Conservation (phyloP, 2,329 filamentous ascomycete genomes). For the Pseudogymnoascus sp. region DNA sequence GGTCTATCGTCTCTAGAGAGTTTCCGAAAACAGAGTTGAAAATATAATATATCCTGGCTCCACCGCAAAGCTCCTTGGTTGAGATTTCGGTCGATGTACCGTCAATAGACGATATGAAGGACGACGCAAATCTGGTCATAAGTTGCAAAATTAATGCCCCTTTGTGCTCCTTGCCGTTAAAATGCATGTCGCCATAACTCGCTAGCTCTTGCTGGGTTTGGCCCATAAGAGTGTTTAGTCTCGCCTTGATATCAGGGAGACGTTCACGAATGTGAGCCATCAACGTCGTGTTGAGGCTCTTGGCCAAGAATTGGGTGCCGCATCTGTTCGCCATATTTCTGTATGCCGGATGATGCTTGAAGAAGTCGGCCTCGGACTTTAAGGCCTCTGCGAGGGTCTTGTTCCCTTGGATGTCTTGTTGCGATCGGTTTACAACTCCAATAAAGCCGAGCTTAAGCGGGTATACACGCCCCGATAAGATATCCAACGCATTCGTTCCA, state of each 20-base stretch:
- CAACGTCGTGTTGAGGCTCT: conserved; percentile 87
- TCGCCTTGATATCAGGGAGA: conserved; percentile 93
- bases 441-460: conserved; percentile 96
- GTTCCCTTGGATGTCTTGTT: conserved; percentile 94
- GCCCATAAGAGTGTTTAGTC: conserved; percentile 97
- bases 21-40: conserved; percentile 99
- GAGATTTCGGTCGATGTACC: conserved; percentile 98
- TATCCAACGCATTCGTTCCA: conserved; percentile 94
- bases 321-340: conserved; percentile 90
- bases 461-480: conserved; percentile 93
- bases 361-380: conserved; percentile 86
- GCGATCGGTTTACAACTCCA: conserved; percentile 93
- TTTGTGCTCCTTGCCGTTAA: conserved; percentile 92
- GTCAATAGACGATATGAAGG: conserved; percentile 97
- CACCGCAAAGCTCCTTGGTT: conserved; percentile 92
- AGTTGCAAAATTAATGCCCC: conserved; percentile 91
- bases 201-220: conserved; percentile 97
- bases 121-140: conserved; percentile 96
- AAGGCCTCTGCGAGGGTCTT: conserved; percentile 92
- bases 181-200: conserved; percentile 95
- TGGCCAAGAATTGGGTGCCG: conserved; percentile 88
- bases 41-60: conserved; percentile 95
- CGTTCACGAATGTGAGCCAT: conserved; percentile 96
- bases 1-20: conserved; percentile 90
- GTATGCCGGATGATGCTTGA: conserved; percentile 94